phyloP scores from a whole-genome alignment of 139 green algal species.

The Dunaliella sp. region DNA sequence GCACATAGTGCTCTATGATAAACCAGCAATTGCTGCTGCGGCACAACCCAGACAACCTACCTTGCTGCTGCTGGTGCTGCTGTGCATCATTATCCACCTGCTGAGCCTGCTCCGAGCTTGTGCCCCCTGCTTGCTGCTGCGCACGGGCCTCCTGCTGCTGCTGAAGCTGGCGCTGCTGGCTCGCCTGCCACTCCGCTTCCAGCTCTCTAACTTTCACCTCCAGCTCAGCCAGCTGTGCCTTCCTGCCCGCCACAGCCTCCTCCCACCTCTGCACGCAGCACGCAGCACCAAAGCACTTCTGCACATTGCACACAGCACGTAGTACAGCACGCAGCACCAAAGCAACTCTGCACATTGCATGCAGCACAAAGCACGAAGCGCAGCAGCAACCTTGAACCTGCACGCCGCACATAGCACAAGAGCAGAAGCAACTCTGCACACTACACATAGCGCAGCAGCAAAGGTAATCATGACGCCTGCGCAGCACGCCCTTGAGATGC shows the following conservation, averaged over 20 bases:
- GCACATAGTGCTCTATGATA: slow-evolving; percentile 25
- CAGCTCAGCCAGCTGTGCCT: neutral
- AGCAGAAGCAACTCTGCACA: too few relatives aligned
- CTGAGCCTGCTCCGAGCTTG: neutral
- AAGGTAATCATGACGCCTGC: too few relatives aligned
- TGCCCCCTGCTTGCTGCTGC: neutral
- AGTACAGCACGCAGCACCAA: too few relatives aligned
- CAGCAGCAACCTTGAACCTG: too few relatives aligned
- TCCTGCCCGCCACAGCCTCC: neutral
- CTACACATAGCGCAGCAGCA: too few relatives aligned
- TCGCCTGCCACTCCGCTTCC: neutral
- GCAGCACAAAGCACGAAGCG: too few relatives aligned
- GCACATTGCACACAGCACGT: too few relatives aligned
- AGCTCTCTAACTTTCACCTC: neutral
- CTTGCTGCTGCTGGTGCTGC: neutral
- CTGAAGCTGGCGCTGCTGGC: neutral
- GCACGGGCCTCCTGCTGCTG: too few relatives aligned
- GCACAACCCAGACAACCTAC: neutral
- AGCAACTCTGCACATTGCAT: too few relatives aligned
- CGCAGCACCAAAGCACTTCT: too few relatives aligned
- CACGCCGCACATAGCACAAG: too few relatives aligned
- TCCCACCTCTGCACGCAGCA: neutral
- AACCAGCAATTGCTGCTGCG: neutral
- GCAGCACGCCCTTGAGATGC: too few relatives aligned
- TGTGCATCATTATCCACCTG: neutral